Conservation (phyloP, 331 rosid genomes). For the Malus hybrid region DNA sequence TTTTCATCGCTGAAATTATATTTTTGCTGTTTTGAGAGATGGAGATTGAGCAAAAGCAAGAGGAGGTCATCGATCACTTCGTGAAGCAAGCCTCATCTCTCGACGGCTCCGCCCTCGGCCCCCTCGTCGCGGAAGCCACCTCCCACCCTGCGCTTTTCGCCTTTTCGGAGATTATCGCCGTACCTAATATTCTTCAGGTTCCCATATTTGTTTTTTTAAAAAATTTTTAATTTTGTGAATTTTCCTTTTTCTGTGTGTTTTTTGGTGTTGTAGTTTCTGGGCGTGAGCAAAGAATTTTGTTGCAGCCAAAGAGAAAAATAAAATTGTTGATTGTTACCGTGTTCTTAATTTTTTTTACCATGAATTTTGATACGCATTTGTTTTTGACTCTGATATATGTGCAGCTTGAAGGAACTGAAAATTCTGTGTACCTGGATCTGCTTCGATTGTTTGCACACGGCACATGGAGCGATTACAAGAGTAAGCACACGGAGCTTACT, state of each 20-base stretch:
- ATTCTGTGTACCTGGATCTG: slow-evolving; percentile 57
- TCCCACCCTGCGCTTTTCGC: slow-evolving; percentile 84
- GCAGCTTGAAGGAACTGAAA: slow-evolving; percentile 73
- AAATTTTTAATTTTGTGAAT: neutral
- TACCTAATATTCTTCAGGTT: slow-evolving; percentile 67
- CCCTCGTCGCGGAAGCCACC: slow-evolving; percentile 63
- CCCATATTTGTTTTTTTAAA: neutral
- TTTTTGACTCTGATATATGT: slow-evolving; percentile 13
- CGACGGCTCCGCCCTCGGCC: slow-evolving; percentile 41
- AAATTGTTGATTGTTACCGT: neutral
- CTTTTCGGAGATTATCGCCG: slow-evolving; percentile 83
- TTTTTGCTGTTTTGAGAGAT: slow-evolving; percentile 9
- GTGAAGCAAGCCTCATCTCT: slow-evolving; percentile 62
- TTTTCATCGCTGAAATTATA: neutral
- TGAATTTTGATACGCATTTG: neutral
- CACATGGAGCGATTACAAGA: slow-evolving; percentile 86
- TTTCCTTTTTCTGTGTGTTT: neutral
- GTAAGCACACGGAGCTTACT: slow-evolving; percentile 35
- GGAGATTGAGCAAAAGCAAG: slow-evolving; percentile 91
- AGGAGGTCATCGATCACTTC: slow-evolving; percentile 71
- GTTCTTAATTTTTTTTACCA: neutral
- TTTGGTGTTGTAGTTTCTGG: neutral
- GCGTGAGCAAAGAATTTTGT: neutral
- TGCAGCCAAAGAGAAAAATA: neutral
- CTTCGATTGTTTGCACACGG: slow-evolving; percentile 87